These are phyloP conservation scores for Fusarium floridanum DNA, from an alignment of 2,329 filamentous ascomycete species.

Conservation along the genomic window DNA sequence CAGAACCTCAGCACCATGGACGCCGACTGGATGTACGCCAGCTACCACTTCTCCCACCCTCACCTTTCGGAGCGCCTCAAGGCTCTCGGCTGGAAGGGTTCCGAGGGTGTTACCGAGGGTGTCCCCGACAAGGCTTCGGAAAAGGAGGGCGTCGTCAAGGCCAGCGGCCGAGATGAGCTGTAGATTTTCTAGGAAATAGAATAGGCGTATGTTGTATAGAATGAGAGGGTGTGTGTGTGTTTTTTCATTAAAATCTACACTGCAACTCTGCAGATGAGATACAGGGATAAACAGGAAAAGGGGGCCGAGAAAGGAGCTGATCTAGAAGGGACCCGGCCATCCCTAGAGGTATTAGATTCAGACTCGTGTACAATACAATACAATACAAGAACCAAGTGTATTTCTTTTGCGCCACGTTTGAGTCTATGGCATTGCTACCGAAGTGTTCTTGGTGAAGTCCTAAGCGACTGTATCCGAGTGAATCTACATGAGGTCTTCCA, in stretches of 20 bases:
- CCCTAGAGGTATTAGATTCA: slow-evolving; percentile 32
- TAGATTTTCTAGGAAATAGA: slow-evolving; percentile 55
- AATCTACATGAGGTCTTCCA: slow-evolving; percentile 17
- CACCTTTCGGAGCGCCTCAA: slow-evolving; percentile 94
- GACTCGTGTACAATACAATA: slow-evolving; percentile 40
- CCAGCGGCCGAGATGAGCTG: slow-evolving; percentile 80
- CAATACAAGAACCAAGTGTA: slow-evolving; percentile 17
- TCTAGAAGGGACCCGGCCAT: slow-evolving; percentile 19
- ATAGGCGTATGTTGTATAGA: slow-evolving; percentile 12
- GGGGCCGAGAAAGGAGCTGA: slow-evolving; percentile 9
- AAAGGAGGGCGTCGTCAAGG: slow-evolving; percentile 68
- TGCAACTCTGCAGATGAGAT: not conserved
- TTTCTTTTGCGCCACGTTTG: slow-evolving; percentile 24
- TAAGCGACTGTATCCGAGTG: slow-evolving; percentile 4
- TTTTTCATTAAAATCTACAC: not conserved
- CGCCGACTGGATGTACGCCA: slow-evolving; percentile 97
- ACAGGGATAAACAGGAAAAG: slow-evolving; percentile 17
- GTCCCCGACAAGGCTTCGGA: slow-evolving; percentile 55
- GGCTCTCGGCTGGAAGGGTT: slow-evolving; percentile 87
- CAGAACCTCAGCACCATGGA: slow-evolving; percentile 99
- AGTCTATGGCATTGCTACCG: slow-evolving; percentile 39
- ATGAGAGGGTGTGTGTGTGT: not conserved
- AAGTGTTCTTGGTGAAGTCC: slow-evolving; percentile 25
- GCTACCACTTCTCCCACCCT: slow-evolving; percentile 98
- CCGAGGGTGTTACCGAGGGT: slow-evolving; percentile 57